Percentiles rank a stretch among this genome's conserved stretches.
Evolutionary conservation across 2,329 filamentous ascomycete genomes (phyloP).

Genomic region (Akanthomyces lecanii): DNA sequence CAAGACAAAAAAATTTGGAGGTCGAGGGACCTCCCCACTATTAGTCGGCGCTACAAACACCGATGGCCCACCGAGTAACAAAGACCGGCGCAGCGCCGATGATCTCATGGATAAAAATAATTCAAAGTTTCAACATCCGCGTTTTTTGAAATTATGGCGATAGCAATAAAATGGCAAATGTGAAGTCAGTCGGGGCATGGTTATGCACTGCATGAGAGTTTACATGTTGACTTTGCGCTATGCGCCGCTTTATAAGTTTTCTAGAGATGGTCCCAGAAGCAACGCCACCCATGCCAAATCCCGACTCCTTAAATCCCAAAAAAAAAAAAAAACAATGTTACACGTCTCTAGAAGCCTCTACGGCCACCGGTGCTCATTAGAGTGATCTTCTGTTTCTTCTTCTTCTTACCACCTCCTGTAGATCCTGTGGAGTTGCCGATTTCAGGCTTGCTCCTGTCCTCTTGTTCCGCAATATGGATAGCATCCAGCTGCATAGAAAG

Average conservation of each 20-base stretch:
- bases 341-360: conserved; percentile 35
- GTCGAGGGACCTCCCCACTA: conserved; percentile 13
- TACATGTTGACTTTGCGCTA: background rate
- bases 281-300: conserved; percentile 15
- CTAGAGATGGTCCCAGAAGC: background rate
- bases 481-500: conserved; percentile 56
- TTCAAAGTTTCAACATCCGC: background rate
- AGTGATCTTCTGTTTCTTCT: conserved; percentile 70
- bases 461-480: conserved; percentile 38
- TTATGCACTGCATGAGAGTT: background rate
- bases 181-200: background rate
- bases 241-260: background rate
- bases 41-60: conserved; percentile 13
- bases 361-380: conserved; percentile 64
- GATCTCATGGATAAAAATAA: background rate
- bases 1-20: conserved; percentile 12
- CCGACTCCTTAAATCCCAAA: background rate
- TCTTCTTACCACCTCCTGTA: conserved; percentile 50
- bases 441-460: conserved; percentile 14
- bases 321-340: background rate
- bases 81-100: background rate
- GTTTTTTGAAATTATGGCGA: background rate
- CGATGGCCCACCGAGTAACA: background rate
- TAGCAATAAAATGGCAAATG: background rate
- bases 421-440: conserved; percentile 25